Base-by-base conservation (phyloP, 768 basidiomycete genomes). In the Suillus cothurnatus region DNA sequence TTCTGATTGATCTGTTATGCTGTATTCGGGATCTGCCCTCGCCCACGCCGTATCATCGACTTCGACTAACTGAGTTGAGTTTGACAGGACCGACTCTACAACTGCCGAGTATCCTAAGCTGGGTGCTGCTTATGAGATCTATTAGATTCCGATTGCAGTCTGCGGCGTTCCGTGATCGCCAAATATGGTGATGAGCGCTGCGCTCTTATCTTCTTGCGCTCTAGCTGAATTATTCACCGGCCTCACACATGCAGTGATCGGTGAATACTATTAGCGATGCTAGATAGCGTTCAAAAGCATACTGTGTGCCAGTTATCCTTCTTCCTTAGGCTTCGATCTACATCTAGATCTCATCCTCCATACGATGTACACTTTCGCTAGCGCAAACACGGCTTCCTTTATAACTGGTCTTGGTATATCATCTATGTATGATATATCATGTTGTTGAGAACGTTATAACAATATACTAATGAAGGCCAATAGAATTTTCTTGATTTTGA, bases 11-110 rank as follows among this genome's bases (percentile, higher is more conserved):
- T 15, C 6, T 23, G 23, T 59, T 38, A 31, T 67, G 45, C 39
- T 61, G 34, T 64, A 21, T 66, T 64, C 23, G 45, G 59, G 59
- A 59, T 56, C 56, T 68, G 66, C 39, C n/a, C n/a, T n/a, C 26
- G 15, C n/a, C 45, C 12, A 49, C n/a, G n/a, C 23, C 50, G 31
- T 50, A 9, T 31, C 6, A n/a, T 49, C 6, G 23, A 49, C 23
- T 49, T 12, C 23, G 14, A 14, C 45, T 47, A n/a, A n/a, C n/a
- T n/a, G n/a, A n/a, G n/a, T n/a, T n/a, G n/a, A n/a, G n/a, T n/a
- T n/a, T n/a, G n/a, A n/a, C n/a, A n/a, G n/a, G n/a, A n/a, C n/a
- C 23, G 14, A 14, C 45, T 47, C 45, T 47, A 47, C n/a, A 45
- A 6, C n/a, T 47, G 45, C 11, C n/a, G 14, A 47, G 45, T n/a